Base-by-base conservation (phyloP, 495 filamentous ascomycete species). In the Polyplosphaeria fusca region DNA sequence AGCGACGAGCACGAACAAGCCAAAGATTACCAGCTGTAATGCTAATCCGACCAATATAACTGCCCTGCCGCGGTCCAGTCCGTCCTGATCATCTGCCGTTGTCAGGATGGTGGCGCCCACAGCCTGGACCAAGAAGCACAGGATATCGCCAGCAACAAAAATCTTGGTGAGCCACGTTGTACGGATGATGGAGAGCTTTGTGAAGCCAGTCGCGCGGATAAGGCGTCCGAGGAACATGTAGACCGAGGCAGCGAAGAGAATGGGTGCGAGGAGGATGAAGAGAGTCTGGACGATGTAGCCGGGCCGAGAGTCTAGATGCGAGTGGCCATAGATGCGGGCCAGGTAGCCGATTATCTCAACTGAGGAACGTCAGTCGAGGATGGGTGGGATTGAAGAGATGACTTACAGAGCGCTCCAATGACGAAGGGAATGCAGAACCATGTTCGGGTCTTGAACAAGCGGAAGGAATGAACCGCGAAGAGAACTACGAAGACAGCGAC, bases 151-250 rank as follows among this genome's bases (percentile, higher is more conserved):
- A 2, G n/a, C 28, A n/a, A 72, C 70, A 47, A 71, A 72, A 30
- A 70, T 55, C 28, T 61, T 69, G 41, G 68, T 72, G 20, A 72
- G 56, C 48, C 60, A 65, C 14, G 13, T 40, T 0, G 63, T 48
- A 16, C 52, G 25, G 22, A 72, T 43, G 23, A 64, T 57, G 13
- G 65, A 67, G 23, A 60, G 25, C 0, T 62, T 16, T 13, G 54
- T 58, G 35, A 38, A 19, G 38, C 51, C 48, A n/a, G 58, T 52
- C 25, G 38, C 50, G 13, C 25, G 30, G 37, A 72, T 65, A 40
- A 71, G 54, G 3, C 68, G 63, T 5, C 68, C 65, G 23, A 69
- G 67, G 25, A 56, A 62, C 68, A 72, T 72, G 58, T 72, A 72
- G 23, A 72, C 61, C 11, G 70, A 64, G 18, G 69, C 70, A 54